Evolutionary conservation across 805 yeast species (phyloP).

Genomic region (Pichia ethanolica): DNA sequence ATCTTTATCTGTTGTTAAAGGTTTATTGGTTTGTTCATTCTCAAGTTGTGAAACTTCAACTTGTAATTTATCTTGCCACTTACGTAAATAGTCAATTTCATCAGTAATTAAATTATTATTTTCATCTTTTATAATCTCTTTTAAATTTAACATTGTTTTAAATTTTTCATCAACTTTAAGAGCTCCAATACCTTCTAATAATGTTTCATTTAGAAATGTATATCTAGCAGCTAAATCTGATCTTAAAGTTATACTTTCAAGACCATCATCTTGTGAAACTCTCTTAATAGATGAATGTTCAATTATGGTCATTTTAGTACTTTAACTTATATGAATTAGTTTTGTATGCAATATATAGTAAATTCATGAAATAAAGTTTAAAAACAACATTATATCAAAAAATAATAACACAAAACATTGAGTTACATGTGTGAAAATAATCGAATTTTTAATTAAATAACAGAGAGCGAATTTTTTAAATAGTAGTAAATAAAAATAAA

Average conservation of each 20-base stretch:
- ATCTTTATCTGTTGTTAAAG: not conserved
- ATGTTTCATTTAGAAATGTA: constrained; percentile 26
- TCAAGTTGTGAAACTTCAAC: constrained; percentile 6
- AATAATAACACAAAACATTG: no score
- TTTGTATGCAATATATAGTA: no score
- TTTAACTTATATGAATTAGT: not conserved
- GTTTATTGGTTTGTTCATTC: not conserved
- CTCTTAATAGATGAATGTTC: constrained; percentile 23
- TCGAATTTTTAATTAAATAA: no score
- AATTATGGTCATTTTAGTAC: constrained; percentile 12
- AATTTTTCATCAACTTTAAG: constrained; percentile 7
- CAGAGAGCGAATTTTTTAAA: no score
- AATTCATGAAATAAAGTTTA: no score
- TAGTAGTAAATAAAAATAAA: no score
- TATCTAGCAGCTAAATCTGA: constrained; percentile 30
- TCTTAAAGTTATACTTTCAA: constrained; percentile 26
- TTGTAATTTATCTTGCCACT: constrained; percentile 13
- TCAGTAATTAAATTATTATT: constrained; percentile 9
- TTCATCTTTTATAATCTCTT: constrained; percentile 16
- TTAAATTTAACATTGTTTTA: constrained; percentile 15
- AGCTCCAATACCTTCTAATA: constrained; percentile 17
- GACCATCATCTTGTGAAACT: constrained; percentile 17
- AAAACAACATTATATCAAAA: no score
- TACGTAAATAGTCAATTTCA: constrained; percentile 11
- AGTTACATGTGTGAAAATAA: no score